phyloP scores from a whole-genome alignment of 2,329 filamentous ascomycete species.

The Beauveria australis region DNA sequence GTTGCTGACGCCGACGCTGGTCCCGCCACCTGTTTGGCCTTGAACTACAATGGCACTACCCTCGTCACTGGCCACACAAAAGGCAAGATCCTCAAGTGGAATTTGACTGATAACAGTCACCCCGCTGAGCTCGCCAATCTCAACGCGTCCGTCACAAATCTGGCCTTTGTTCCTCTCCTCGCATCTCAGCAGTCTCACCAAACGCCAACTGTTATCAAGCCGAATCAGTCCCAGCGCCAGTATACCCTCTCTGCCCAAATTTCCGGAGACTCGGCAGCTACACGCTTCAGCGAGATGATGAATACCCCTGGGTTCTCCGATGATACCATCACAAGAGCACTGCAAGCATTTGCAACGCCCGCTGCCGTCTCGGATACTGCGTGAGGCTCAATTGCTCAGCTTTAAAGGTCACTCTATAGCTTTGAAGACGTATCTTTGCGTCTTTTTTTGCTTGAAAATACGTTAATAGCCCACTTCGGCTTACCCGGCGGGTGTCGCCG shows the following conservation, averaged over 20 bases:
- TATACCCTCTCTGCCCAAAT: conserved; percentile 62
- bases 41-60: conserved; percentile 76
- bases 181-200: conserved; percentile 28
- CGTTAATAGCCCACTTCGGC: background rate
- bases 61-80: conserved; percentile 74
- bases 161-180: conserved; percentile 61
- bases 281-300: conserved; percentile 38
- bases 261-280: conserved; percentile 30
- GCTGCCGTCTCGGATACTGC: conserved; percentile 19
- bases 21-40: conserved; percentile 55
- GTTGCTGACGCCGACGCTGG: conserved; percentile 57
- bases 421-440: background rate
- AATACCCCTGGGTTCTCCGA: conserved; percentile 38
- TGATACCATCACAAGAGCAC: conserved; percentile 40
- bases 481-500: background rate
- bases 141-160: conserved; percentile 74
- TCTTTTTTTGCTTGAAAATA: background rate
- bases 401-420: background rate
- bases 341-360: conserved; percentile 34
- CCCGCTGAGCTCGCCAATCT: conserved; percentile 60
- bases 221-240: conserved; percentile 57
- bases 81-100: conserved; percentile 76
- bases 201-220: conserved; percentile 64
- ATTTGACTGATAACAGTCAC: conserved; percentile 62
- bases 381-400: background rate